These are phyloP conservation scores for Paraconiothyrium sp. DNA, from an alignment of 2,329 filamentous ascomycete genomes.

Conservation along the genomic window DNA sequence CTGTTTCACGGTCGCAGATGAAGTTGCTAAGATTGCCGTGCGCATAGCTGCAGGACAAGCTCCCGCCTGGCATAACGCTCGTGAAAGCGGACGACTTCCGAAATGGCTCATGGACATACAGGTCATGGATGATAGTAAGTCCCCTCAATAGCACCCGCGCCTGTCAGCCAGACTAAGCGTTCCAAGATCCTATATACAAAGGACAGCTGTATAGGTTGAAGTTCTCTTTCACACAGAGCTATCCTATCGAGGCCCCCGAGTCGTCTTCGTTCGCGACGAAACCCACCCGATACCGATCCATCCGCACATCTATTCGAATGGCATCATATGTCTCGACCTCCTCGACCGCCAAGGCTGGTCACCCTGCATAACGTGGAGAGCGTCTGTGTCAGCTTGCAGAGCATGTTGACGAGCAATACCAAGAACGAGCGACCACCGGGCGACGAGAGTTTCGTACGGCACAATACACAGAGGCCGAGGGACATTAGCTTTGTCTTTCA, in stretches of 20 bases:
- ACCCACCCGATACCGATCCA: constrained; percentile 82
- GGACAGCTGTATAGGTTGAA: constrained; percentile 83
- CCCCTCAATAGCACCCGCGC: neutral
- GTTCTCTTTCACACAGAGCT: constrained; percentile 83
- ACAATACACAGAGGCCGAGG: constrained; percentile 79
- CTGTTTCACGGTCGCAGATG: neutral
- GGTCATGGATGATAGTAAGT: constrained; percentile 77
- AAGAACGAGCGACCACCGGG: constrained; percentile 91
- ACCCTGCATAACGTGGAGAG: constrained; percentile 95
- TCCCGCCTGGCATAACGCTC: constrained; percentile 77
- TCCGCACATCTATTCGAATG: constrained; percentile 97
- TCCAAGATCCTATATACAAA: constrained; percentile 77
- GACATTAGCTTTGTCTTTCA: constrained; percentile 97
- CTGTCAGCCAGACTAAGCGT: neutral
- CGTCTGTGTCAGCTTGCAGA: constrained; percentile 96
- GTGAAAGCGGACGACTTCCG: constrained; percentile 83
- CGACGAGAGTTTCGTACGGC: constrained; percentile 86
- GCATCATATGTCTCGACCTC: constrained; percentile 96
- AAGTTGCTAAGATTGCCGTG: constrained; percentile 5
- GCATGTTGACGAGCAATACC: constrained; percentile 95
- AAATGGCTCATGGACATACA: constrained; percentile 92
- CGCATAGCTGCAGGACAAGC: constrained; percentile 63
- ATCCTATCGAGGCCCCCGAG: constrained; percentile 96
- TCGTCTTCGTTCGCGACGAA: constrained; percentile 78
- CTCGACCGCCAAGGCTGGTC: constrained; percentile 91